Evolutionary conservation across 345 rosid species (phyloP).

Genomic region (Populus alba): DNA sequence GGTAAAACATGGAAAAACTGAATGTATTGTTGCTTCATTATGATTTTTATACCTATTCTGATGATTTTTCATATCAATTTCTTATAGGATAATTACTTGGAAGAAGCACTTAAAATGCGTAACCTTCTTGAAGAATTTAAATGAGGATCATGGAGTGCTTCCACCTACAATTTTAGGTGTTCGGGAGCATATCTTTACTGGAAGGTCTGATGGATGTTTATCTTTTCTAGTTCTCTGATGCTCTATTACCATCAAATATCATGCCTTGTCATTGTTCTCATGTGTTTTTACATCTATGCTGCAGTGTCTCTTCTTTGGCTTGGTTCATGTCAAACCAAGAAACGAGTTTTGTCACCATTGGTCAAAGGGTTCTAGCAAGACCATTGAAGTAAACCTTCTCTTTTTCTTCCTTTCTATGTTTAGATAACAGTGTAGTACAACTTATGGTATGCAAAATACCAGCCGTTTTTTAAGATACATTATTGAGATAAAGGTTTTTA

Average conservation of each 20-base stretch:
- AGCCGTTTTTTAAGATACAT: too few species aligned
- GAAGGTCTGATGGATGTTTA: slow-evolving; percentile 52
- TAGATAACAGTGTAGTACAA: too few species aligned
- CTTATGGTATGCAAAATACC: too few species aligned
- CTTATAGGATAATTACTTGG: slow-evolving; percentile 88
- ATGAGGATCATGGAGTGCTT: slow-evolving; percentile 91
- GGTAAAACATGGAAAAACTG: slow-evolving; percentile 33
- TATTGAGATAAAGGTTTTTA: too few species aligned
- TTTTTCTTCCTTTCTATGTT: background rate
- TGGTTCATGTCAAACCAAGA: slow-evolving; percentile 99
- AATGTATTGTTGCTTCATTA: background rate
- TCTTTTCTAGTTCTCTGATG: background rate
- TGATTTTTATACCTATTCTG: background rate
- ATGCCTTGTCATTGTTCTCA: slow-evolving; percentile 8
- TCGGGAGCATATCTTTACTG: slow-evolving; percentile 96
- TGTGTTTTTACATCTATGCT: slow-evolving; percentile 16
- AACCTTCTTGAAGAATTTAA: slow-evolving; percentile 94
- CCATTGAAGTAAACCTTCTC: slow-evolving; percentile 66
- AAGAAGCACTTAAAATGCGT: slow-evolving; percentile 97
- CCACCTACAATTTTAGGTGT: slow-evolving; percentile 90
- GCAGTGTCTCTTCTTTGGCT: slow-evolving; percentile 95
- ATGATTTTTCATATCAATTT: slow-evolving; percentile 15
- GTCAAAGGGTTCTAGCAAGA: slow-evolving; percentile 96
- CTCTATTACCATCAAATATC: slow-evolving; percentile 2
- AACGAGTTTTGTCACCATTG: slow-evolving; percentile 92